A percentile compares a stretch with the other conserved stretches of the same genome.
Conservation (phyloP, 2,329 filamentous ascomycete species). For the Aspergillus puulaauensis region DNA sequence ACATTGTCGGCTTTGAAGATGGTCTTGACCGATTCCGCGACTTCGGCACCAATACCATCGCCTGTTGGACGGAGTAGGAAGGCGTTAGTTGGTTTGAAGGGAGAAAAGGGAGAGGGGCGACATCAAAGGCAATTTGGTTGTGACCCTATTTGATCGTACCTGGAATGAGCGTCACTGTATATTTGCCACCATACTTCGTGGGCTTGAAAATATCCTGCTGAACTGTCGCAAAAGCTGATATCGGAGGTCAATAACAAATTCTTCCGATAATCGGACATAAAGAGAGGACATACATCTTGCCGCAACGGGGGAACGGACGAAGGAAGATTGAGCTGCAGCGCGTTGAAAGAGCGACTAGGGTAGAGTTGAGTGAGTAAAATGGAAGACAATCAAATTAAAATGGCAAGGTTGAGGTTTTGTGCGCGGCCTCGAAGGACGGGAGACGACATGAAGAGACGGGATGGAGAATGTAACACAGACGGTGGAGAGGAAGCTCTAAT, state of each 20-base stretch:
- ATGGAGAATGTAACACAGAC: neutral
- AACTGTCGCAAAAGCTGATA: slow-evolving; percentile 70
- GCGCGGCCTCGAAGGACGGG: slow-evolving; percentile 35
- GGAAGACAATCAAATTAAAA: neutral
- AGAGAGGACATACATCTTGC: slow-evolving; percentile 53
- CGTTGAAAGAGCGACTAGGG: slow-evolving; percentile 58
- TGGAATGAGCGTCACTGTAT: slow-evolving; percentile 97
- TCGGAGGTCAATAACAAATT: slow-evolving; percentile 20
- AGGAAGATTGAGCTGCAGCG: slow-evolving; percentile 48
- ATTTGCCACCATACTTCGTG: slow-evolving; percentile 98
- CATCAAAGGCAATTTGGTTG: neutral
- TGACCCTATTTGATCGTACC: slow-evolving; percentile 52
- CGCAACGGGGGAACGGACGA: slow-evolving; percentile 51
- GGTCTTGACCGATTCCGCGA: slow-evolving; percentile 96
- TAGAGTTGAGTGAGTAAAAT: slow-evolving; percentile 34
- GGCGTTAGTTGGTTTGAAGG: slow-evolving; percentile 12
- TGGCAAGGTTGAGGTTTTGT: slow-evolving; percentile 47
- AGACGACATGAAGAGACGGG: slow-evolving; percentile 41
- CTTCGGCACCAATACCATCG: slow-evolving; percentile 97
- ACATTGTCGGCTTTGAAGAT: slow-evolving; percentile 99
- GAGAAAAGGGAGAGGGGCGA: neutral
- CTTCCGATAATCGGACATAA: neutral
- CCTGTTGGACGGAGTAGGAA: slow-evolving; percentile 41
- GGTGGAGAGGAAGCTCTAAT: neutral
- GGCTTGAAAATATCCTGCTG: slow-evolving; percentile 98